phyloP scores from a whole-genome alignment of 495 filamentous ascomycete species.

The Barbatosphaeria neglecta region DNA sequence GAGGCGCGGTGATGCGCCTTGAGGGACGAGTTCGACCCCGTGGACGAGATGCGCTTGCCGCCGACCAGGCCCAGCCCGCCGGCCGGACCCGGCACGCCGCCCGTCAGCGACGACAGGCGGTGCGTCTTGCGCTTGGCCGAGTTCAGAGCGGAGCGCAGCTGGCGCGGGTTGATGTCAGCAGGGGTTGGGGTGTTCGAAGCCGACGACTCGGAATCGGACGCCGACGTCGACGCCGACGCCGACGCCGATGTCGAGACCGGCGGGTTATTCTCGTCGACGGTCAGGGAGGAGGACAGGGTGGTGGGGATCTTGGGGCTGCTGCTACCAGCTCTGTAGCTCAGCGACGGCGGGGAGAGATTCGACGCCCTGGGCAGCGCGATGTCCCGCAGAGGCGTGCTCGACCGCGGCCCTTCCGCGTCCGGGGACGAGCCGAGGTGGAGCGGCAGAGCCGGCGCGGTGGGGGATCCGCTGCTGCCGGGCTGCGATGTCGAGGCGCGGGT shows the following conservation, averaged over 20 bases:
- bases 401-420: conserved; percentile 52
- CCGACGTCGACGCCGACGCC: too few species aligned
- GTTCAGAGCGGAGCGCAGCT: conserved; percentile 34
- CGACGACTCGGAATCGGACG: conserved; percentile 32
- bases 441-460: conserved; percentile 50
- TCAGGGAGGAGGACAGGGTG: conserved; percentile 2
- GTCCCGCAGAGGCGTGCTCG: conserved; percentile 33
- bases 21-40: conserved; percentile 6
- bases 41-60: conserved; percentile 25
- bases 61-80: background rate
- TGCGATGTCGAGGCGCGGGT: conserved; percentile 9
- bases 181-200: too few species aligned
- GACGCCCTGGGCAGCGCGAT: conserved; percentile 26
- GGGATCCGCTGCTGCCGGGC: conserved; percentile 42
- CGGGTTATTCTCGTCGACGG: conserved; percentile 29
- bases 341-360: conserved; percentile 28
- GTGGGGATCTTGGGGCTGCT: conserved; percentile 12
- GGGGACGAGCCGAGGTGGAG: conserved; percentile 53
- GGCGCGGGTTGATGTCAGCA: conserved; percentile 29
- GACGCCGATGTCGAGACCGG: conserved; percentile 6
- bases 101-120: conserved; percentile 21
- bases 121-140: conserved; percentile 27
- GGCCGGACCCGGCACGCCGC: background rate
- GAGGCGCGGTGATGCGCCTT: conserved; percentile 13
- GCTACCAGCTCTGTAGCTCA: background rate